Conservation (phyloP, 371 early-diverging fungal species). For the Syncephalastrum racemosum region DNA sequence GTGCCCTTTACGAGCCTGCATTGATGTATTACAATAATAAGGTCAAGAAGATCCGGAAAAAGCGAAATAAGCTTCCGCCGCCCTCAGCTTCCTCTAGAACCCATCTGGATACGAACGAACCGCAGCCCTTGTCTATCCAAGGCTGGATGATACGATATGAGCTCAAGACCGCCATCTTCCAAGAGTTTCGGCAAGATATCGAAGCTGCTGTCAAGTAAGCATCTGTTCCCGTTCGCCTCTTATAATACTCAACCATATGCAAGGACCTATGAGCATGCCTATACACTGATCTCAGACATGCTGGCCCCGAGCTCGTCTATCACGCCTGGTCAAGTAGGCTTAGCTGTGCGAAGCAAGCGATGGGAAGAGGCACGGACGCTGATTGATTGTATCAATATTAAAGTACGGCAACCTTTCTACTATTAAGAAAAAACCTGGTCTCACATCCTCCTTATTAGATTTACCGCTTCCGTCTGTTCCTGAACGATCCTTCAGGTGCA, state of each 20-base stretch:
- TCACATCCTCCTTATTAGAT: slow-evolving; percentile 42
- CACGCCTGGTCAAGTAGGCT: slow-evolving; percentile 43
- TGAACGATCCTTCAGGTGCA: slow-evolving; percentile 68
- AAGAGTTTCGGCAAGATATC: slow-evolving; percentile 78
- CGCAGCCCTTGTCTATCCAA: slow-evolving; percentile 49
- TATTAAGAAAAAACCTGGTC: neutral
- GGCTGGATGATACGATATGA: slow-evolving; percentile 89
- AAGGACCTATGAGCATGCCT: slow-evolving; percentile 73
- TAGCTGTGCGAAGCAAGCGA: slow-evolving; percentile 51
- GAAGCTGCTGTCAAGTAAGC: slow-evolving; percentile 68
- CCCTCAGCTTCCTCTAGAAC: slow-evolving; percentile 36
- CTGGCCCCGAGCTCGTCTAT: slow-evolving; percentile 52
- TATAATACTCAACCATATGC: slow-evolving; percentile 1
- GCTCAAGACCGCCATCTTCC: slow-evolving; percentile 73
- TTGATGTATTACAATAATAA: slow-evolving; percentile 73
- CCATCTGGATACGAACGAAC: slow-evolving; percentile 26
- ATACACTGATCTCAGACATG: slow-evolving; percentile 65
- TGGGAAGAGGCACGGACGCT: slow-evolving; percentile 65
- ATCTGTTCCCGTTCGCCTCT: neutral
- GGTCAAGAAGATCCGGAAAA: slow-evolving; percentile 71
- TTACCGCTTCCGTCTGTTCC: slow-evolving; percentile 67
- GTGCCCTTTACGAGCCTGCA: slow-evolving; percentile 66
- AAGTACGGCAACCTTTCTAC: slow-evolving; percentile 37
- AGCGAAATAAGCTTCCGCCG: slow-evolving; percentile 62
- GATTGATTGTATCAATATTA: slow-evolving; percentile 74